Evolutionary conservation across 2,329 filamentous ascomycete species (phyloP).

Genomic region (Zopfia rhizophila): DNA sequence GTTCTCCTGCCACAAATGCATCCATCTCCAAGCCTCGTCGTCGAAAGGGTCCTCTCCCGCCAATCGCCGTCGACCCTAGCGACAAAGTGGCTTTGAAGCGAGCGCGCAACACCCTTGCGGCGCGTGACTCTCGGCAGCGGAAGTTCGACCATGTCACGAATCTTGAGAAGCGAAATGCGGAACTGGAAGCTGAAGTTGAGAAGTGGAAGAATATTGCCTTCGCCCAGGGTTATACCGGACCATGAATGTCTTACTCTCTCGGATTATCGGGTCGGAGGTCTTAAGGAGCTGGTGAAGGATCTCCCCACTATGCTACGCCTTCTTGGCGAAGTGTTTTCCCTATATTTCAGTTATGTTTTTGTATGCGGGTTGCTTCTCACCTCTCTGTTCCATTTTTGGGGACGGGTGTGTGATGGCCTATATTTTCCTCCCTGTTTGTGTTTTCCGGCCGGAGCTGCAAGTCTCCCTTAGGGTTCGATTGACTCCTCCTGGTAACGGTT

Average conservation of each 20-base stretch:
- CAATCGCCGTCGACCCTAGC: slow-evolving; percentile 77
- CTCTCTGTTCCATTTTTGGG: slow-evolving; percentile 4
- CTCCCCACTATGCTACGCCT: slow-evolving; percentile 32
- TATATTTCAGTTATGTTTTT: slow-evolving; percentile 16
- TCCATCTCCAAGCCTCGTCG: slow-evolving; percentile 76
- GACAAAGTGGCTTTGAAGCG: slow-evolving; percentile 90
- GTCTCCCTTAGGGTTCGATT: slow-evolving; percentile 48
- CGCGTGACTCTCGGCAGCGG: slow-evolving; percentile 89
- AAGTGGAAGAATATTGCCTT: slow-evolving; percentile 55
- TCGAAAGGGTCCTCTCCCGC: slow-evolving; percentile 82
- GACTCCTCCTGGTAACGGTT: slow-evolving; percentile 47
- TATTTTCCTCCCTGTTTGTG: slow-evolving; percentile 13
- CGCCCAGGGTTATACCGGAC: slow-evolving; percentile 50
- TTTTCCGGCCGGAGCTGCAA: slow-evolving; percentile 42
- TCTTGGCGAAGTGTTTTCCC: slow-evolving; percentile 39
- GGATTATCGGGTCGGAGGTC: slow-evolving; percentile 37
- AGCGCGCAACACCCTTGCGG: slow-evolving; percentile 91
- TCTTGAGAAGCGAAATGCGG: slow-evolving; percentile 77
- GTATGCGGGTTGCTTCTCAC: slow-evolving; percentile 10
- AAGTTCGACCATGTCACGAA: slow-evolving; percentile 81
- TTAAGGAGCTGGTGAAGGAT: slow-evolving; percentile 51
- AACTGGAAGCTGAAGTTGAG: slow-evolving; percentile 66
- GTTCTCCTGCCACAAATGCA: slow-evolving; percentile 71
- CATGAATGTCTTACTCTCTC: slow-evolving; percentile 43
- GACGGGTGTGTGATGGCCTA: slow-evolving; percentile 13